Base-by-base conservation (phyloP, 2,329 filamentous ascomycete species). In the Penicillium sp. region DNA sequence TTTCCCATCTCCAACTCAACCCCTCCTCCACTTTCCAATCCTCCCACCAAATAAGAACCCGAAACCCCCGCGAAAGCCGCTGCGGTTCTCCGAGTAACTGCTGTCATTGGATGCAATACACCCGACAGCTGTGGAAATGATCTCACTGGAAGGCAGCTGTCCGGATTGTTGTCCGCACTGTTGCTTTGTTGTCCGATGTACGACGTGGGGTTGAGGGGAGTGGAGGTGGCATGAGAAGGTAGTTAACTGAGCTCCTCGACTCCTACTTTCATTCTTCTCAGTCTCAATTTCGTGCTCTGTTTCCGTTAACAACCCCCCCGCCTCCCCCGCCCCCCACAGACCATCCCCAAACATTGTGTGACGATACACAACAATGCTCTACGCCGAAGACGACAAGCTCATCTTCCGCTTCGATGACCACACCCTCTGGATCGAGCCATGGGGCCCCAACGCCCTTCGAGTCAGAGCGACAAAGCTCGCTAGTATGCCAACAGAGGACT, bases 361-460 rank as follows among this genome's bases (percentile, higher is more conserved):
- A 44, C n/a, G 17, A 31, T 6, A 38, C 21, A n/a, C 19, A 38
- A 69, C 56, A 8, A 77, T 77, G 75, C 68, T 77, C 19, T 75
- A 69, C 48, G 64, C 71, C 71, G 72, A 78, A 53, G 69, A 71
- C 11, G 64, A 75, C 56, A 72, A 71, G 44, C 71, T 78, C 13
- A 51, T 76, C 52, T 79, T 73, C 54, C 71, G 73, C 35, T 78
- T 76, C 58, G 77, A 79, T 48, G 76, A 75, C 57, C 75, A 79
- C 48, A 64, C 71, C 29, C 71, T 79, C 44, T 77, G 73, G 71
- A 72, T 79, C 44, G 69, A 79, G 58, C 71, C 76, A 50, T 79
- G 76, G 77, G 75, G 76, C 29, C 67, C 75, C 3, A 75, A 78
- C 66, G 75, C 77, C 13, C 68, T 79, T 17, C 75, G 76, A 11